Percentiles rank a stretch among this genome's conserved stretches.
Conservation (phyloP, 2,329 filamentous ascomycete genomes). For the Cyphellophora attinorum region DNA sequence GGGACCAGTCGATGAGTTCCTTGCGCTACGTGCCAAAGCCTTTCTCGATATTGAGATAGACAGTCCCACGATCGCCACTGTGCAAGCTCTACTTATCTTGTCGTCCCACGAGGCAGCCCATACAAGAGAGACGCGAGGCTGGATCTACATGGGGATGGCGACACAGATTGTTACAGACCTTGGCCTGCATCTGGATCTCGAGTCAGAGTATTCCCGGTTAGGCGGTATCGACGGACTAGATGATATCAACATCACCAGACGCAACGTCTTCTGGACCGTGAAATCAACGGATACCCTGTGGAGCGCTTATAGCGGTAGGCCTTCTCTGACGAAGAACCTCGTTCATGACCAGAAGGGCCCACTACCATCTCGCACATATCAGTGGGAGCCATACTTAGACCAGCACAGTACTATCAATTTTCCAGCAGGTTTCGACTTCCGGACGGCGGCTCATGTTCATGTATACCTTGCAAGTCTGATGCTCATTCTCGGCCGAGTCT, state of each 20-base stretch:
- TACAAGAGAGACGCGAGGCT: conserved; percentile 35
- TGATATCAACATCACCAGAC: conserved; percentile 16
- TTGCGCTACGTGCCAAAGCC: conserved; percentile 33
- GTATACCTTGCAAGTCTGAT: conserved; percentile 6
- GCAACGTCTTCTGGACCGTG: conserved; percentile 28
- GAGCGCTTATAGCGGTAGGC: conserved; percentile 5
- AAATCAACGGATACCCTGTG: conserved; percentile 22
- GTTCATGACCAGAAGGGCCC: conserved; percentile 3
- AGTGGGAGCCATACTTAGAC: conserved; percentile 5
- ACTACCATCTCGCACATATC: conserved; percentile 4
- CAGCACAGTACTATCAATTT: conserved; percentile 2
- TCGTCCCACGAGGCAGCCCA: conserved; percentile 35
- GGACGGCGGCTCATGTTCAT: conserved; percentile 5
- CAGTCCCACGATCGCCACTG: conserved; percentile 37
- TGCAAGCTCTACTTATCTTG: conserved; percentile 37
- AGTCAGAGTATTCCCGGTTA: conserved; percentile 19
- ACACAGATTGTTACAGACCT: conserved; percentile 37
- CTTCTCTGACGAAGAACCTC: conserved; percentile 4
- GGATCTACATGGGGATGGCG: conserved; percentile 39
- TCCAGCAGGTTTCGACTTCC: conserved; percentile 4
- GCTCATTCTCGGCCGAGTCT: conserved; percentile 4
- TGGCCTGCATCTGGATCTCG: conserved; percentile 26
- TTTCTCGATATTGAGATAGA: conserved; percentile 39
- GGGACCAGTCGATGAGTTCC: conserved; percentile 9
- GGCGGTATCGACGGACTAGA: conserved; percentile 1